phyloP scores from a whole-genome alignment of 768 basidiomycete genomes.

The Trametes maxima region DNA sequence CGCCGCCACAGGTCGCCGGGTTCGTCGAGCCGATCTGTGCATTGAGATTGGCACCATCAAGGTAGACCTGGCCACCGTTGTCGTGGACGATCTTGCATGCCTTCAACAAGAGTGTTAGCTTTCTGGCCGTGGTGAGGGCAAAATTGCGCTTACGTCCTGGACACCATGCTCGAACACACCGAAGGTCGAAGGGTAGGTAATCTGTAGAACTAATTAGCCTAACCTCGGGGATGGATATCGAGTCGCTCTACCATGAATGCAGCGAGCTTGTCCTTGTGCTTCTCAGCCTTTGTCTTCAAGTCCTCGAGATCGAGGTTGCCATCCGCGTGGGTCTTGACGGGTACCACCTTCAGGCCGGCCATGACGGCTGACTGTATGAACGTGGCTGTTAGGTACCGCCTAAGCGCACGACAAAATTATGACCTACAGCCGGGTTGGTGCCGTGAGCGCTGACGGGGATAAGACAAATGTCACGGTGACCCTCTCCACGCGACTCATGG shows the following conservation, averaged over 20 bases:
- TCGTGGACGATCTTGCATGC: slow-evolving; percentile 94
- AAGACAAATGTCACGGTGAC: slow-evolving; percentile 85
- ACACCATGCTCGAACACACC: slow-evolving; percentile 97
- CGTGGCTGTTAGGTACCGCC: neutral
- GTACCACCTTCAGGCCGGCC: slow-evolving; percentile 95
- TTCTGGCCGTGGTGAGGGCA: neutral
- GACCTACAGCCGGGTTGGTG: slow-evolving; percentile 92
- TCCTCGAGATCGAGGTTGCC: slow-evolving; percentile 91
- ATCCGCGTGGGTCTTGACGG: slow-evolving; percentile 87
- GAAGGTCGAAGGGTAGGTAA: slow-evolving; percentile 96
- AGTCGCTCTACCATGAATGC: slow-evolving; percentile 81
- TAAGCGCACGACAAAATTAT: neutral
- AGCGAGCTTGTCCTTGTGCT: slow-evolving; percentile 89
- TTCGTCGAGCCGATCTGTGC: slow-evolving; percentile 93
- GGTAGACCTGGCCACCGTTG: slow-evolving; percentile 95
- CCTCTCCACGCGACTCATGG: slow-evolving; percentile 85
- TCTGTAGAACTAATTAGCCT: slow-evolving; percentile 44
- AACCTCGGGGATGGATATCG: neutral
- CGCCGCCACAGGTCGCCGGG: slow-evolving; percentile 93
- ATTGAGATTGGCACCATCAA: slow-evolving; percentile 96
- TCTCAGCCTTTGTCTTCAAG: slow-evolving; percentile 82
- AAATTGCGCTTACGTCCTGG: slow-evolving; percentile 50
- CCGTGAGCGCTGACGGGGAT: slow-evolving; percentile 98
- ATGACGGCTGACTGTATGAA: slow-evolving; percentile 82
- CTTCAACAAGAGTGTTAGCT: slow-evolving; percentile 37